phyloP scores from a whole-genome alignment of 129 eudicot genomes.

The Flaveria robusta region DNA sequence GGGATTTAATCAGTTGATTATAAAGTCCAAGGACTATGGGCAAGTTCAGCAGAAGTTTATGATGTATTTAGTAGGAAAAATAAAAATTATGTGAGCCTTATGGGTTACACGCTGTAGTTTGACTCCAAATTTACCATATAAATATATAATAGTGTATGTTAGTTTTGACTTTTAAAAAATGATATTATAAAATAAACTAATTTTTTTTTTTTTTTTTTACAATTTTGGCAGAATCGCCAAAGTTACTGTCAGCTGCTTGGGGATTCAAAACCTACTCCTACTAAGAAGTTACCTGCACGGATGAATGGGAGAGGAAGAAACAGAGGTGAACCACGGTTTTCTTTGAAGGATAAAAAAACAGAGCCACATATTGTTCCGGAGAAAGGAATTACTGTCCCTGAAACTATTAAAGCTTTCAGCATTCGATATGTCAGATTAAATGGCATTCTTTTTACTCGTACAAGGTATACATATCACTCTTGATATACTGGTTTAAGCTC shows the following conservation, averaged over 20 bases:
- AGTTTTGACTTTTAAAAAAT: background rate
- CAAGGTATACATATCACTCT: slow-evolving; percentile 54
- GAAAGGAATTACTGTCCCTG: slow-evolving; percentile 43
- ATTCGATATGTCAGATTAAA: slow-evolving; percentile 72
- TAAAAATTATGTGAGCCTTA: background rate
- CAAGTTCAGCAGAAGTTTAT: background rate
- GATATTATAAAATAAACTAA: too few relatives aligned
- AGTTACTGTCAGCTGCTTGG: slow-evolving; percentile 66
- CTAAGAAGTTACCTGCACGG: slow-evolving; percentile 51
- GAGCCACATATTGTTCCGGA: slow-evolving; percentile 50
- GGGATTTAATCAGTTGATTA: background rate
- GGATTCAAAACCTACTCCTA: slow-evolving; percentile 57
- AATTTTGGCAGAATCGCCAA: slow-evolving; percentile 81
- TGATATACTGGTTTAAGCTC: background rate
- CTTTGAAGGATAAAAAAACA: slow-evolving; percentile 51
- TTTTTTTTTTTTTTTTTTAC: slow-evolving; percentile 10
- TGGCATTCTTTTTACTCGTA: slow-evolving; percentile 95
- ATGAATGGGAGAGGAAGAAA: slow-evolving; percentile 70
- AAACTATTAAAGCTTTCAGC: slow-evolving; percentile 57
- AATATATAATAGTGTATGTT: background rate
- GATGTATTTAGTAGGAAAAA: background rate
- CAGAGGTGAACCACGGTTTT: slow-evolving; percentile 55
- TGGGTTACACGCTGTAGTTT: background rate
- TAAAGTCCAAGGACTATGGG: background rate
- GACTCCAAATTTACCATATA: background rate